Base-by-base conservation (phyloP, 306 rosid species). In the Lotus japonicus region DNA sequence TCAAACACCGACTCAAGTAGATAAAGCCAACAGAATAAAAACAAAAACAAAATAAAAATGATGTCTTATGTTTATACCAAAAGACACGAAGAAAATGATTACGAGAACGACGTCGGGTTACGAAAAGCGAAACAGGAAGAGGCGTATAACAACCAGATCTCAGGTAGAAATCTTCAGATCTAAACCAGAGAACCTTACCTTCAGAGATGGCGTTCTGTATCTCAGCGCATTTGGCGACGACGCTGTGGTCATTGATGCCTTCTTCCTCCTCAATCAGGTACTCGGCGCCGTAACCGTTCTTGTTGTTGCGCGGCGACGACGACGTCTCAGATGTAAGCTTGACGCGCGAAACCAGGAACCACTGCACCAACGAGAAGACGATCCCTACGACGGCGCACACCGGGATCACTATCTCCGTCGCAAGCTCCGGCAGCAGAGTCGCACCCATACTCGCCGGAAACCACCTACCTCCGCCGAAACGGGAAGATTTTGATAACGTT, bases 171-270 rank as follows among this genome's bases (percentile, higher is more conserved):
- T 31, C 28, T 14, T 28, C 66, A 59, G 45, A 36, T 70, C 60
- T 72, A 59, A 38, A 66, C 44, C 8, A 2, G 3, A 17, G 38
- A 46, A 3, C 2, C 46, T 73, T 74, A 88, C 95, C 95, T 82
- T 88, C 95, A 23, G 95, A 86, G 42, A 88, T 86, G 5, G 95
- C 95, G 38, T 2, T 84, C 81, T 88, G 95, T 52, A 88, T 88
- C 7, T 88, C 95, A 5, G 95, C 95, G 48, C 95, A 88, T 77
- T 86, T 88, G 4, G 36, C 66, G 55, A 88, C 86, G 46, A 88
- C 91, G 70, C 77, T 80, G 23, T 86, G 86, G 82, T 88, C 95
- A 72, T 82, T 78, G 73, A 88, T 60, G 23, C 91, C 95, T 46
- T 88, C 95, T 31, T 88, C 95, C 57, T 88, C 95, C 53, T 88